These are phyloP conservation scores for Saccharomycopsis sp. DNA, from an alignment of 805 yeast species.

Conservation along the genomic window DNA sequence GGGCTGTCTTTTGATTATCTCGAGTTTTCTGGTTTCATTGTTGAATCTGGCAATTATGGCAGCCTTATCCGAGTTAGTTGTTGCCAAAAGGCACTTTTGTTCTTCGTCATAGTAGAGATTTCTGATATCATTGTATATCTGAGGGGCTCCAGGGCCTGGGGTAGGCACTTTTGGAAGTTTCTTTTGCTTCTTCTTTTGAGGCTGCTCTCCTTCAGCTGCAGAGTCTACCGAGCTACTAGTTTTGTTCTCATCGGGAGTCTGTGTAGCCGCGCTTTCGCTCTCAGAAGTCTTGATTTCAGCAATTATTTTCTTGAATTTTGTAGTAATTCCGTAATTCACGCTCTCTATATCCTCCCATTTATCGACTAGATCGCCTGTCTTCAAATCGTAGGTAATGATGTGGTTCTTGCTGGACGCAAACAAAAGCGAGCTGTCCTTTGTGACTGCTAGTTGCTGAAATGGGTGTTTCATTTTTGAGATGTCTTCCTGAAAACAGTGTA, in stretches of 20 bases:
- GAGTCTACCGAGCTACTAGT: not conserved
- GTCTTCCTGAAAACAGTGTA: not conserved
- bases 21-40: conserved; percentile 32
- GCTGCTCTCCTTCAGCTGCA: not conserved
- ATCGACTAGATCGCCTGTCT: conserved; percentile 40
- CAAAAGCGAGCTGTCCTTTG: conserved; percentile 38
- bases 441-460: conserved; percentile 49
- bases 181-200: conserved; percentile 24
- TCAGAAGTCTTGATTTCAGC: conserved; percentile 26
- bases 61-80: conserved; percentile 81
- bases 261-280: conserved; percentile 23
- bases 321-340: conserved; percentile 37
- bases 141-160: conserved; percentile 67
- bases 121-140: conserved; percentile 61
- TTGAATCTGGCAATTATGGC: conserved; percentile 51
- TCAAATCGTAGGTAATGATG: conserved; percentile 44
- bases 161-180: conserved; percentile 47
- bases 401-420: conserved; percentile 54
- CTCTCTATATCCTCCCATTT: conserved; percentile 59
- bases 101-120: conserved; percentile 47
- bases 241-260: not conserved
- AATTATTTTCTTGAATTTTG: conserved; percentile 39
- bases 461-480: conserved; percentile 54
- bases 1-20: conserved; percentile 57
- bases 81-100: conserved; percentile 52